Evolutionary conservation across 352 stramenopile species (phyloP).

Genomic region (Phytophthora megakarya): DNA sequence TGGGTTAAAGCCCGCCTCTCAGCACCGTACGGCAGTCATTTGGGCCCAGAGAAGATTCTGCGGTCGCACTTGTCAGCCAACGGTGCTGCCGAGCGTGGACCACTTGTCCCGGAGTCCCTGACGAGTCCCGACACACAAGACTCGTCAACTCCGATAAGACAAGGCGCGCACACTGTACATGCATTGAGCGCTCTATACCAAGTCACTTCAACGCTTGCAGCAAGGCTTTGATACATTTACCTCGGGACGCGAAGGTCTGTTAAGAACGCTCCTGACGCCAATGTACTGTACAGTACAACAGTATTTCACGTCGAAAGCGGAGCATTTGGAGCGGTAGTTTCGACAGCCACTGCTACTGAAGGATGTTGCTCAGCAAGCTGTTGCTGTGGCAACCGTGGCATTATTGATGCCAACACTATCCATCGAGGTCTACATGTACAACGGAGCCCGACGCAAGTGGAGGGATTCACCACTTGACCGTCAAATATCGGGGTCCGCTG

Average conservation of each 20-base stretch:
- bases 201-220: background rate
- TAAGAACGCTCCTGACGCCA: no score
- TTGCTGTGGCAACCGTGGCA: conserved; percentile 2
- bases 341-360: background rate
- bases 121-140: no score
- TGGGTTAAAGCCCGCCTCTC: conserved; percentile 1
- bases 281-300: no score
- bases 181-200: conserved; percentile 15
- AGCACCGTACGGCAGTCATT: conserved; percentile 15
- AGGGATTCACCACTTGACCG: conserved; percentile 21
- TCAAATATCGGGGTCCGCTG: conserved; percentile 13
- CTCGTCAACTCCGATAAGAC: conserved; percentile 14
- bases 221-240: background rate
- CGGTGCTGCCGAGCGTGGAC: conserved; percentile 2
- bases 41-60: conserved; percentile 18
- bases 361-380: conserved; percentile 35
- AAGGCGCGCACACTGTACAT: no score
- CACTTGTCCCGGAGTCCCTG: no score
- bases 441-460: conserved; percentile 22
- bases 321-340: conserved; percentile 1
- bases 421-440: conserved; percentile 8
- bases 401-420: background rate
- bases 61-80: background rate
- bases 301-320: background rate
- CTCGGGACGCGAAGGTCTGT: background rate